Conservation (phyloP, 495 filamentous ascomycete species). For the Neurospora sp. region DNA sequence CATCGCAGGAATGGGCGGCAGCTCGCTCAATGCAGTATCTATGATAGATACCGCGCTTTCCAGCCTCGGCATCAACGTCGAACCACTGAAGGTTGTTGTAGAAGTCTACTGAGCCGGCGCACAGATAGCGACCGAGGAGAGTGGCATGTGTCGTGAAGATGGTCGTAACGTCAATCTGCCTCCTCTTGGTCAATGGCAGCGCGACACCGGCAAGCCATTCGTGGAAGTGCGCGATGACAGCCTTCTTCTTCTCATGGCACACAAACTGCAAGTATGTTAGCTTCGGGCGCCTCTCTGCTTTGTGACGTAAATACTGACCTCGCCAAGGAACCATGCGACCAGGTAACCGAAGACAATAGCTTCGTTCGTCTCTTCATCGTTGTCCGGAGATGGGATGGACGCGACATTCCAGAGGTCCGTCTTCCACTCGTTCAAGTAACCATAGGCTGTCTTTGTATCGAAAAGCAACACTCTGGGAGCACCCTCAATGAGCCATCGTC, state of each 20-base stretch:
- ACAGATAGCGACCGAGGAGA: conserved; percentile 87
- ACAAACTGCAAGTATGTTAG: conserved; percentile 58
- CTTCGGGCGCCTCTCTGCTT: neutral
- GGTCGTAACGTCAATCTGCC: conserved; percentile 91
- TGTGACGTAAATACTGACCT: conserved; percentile 46
- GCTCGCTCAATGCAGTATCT: conserved; percentile 96
- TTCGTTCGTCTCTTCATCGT: conserved; percentile 93
- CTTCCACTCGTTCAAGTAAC: conserved; percentile 94
- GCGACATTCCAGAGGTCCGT: conserved; percentile 85
- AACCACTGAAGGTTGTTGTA: conserved; percentile 99
- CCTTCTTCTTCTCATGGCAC: conserved; percentile 77
- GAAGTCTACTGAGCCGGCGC: conserved; percentile 94
- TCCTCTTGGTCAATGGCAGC: conserved; percentile 80
- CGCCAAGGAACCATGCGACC: conserved; percentile 95
- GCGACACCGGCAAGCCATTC: conserved; percentile 98
- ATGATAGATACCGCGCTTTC: conserved; percentile 97
- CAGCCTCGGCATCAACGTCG: conserved; percentile 92
- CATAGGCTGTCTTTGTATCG: conserved; percentile 86
- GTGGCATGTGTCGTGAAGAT: conserved; percentile 99
- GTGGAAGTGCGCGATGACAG: conserved; percentile 96
- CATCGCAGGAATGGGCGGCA: conserved; percentile 81
- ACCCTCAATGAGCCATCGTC: conserved; percentile 95
- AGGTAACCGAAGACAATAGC: conserved; percentile 96
- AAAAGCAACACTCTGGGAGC: conserved; percentile 90
- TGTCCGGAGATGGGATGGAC: conserved; percentile 83